These are phyloP conservation scores for Acanthamoeba healyi DNA, from an alignment of 208 protist genomes.

Conservation along the genomic window DNA sequence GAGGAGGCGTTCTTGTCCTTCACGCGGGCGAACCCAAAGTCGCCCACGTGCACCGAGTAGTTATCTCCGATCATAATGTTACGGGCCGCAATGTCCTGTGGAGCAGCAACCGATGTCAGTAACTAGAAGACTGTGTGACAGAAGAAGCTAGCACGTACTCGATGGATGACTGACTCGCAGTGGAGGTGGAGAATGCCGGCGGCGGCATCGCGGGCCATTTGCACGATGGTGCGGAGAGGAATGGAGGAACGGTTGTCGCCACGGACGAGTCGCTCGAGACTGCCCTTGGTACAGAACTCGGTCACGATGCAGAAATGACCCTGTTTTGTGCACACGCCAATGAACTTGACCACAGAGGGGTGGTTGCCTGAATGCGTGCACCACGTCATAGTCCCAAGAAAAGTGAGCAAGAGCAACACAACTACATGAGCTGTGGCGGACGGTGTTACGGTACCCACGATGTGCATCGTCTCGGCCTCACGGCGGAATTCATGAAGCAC, in stretches of 20 bases:
- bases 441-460: background rate
- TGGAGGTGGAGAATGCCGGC: constrained; percentile 48
- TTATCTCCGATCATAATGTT: constrained; percentile 14
- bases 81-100: constrained; percentile 20
- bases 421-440: background rate
- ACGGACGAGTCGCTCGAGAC: background rate
- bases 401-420: background rate
- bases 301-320: constrained; percentile 11
- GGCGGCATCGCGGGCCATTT: constrained; percentile 83
- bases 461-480: constrained; percentile 10
- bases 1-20: constrained; percentile 4
- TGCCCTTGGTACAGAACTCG: constrained; percentile 38
- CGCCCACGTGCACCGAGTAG: constrained; percentile 4
- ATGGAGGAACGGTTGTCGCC: background rate
- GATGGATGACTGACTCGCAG: constrained; percentile 27
- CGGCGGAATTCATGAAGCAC: background rate
- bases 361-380: background rate
- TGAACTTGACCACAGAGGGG: constrained; percentile 30
- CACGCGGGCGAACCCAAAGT: constrained; percentile 25
- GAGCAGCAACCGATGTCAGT: background rate
- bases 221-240: constrained; percentile 43
- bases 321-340: background rate
- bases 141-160: background rate
- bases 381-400: no score
- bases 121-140: background rate